A percentile compares a stretch with the other conserved stretches of the same genome.
Conservation (phyloP, 306 rosid species). For the Vigna reflexopilosa region DNA sequence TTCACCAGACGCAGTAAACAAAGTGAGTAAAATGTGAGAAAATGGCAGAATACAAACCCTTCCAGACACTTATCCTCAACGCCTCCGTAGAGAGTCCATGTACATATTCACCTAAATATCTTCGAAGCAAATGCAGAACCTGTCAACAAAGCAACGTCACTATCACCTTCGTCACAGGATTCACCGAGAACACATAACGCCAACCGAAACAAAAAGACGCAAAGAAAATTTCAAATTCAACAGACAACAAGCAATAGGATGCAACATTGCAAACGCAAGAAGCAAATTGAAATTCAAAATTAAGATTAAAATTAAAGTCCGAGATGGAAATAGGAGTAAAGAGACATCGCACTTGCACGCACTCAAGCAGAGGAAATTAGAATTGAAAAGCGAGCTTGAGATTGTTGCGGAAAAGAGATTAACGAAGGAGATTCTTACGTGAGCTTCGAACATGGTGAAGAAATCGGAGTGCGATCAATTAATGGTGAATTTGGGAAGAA, state of each 20-base stretch:
- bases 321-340: not conserved
- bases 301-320: too few relatives aligned
- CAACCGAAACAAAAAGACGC: not conserved
- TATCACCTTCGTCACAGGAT: conserved; percentile 5
- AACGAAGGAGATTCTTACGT: conserved; percentile 55
- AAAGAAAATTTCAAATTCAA: not conserved
- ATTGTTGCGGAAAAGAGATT: not conserved
- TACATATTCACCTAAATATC: conserved; percentile 95
- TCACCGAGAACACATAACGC: not conserved
- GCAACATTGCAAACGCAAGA: not conserved
- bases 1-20: conserved; percentile 1
- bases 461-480: conserved; percentile 49
- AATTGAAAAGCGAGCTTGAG: not conserved
- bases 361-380: not conserved
- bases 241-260: not conserved
- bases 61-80: conserved; percentile 95
- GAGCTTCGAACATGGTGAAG: conserved; percentile 94
- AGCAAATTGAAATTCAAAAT: not conserved
- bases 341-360: not conserved
- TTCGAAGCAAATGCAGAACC: conserved; percentile 94
- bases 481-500: conserved; percentile 33
- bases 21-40: conserved; percentile 32
- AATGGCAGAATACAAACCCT: conserved; percentile 68
- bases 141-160: conserved; percentile 43
- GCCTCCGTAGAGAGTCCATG: conserved; percentile 96